Conservation (phyloP, 768 basidiomycete species). For the Tylopilus felleus region DNA sequence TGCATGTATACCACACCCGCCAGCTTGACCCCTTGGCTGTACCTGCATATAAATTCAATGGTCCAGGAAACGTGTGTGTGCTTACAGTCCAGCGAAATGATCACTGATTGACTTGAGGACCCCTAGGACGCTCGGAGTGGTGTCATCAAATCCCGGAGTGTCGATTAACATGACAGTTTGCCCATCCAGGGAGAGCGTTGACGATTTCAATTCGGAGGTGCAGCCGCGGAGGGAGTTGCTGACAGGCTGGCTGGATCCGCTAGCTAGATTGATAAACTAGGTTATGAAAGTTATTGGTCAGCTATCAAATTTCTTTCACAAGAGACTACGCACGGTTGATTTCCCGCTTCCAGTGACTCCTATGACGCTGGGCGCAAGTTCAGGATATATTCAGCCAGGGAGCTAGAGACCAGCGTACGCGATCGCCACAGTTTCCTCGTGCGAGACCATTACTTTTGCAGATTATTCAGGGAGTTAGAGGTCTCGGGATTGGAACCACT, state of each 20-base stretch:
- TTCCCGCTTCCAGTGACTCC: constrained; percentile 31
- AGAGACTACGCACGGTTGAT: constrained; percentile 25
- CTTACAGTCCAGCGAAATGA: constrained; percentile 23
- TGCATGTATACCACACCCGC: constrained; percentile 52
- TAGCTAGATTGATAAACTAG: constrained; percentile 49
- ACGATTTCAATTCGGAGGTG: constrained; percentile 40
- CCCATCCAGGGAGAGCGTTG: constrained; percentile 43
- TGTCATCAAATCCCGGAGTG: constrained; percentile 59
- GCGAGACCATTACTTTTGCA: constrained; percentile 12
- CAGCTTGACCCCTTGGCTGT: constrained; percentile 32
- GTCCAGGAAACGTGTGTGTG: background rate
- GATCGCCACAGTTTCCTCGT: constrained; percentile 20
- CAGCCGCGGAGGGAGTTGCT: constrained; percentile 41
- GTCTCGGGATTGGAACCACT: background rate
- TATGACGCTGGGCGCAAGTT: constrained; percentile 27
- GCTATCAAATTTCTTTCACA: background rate
- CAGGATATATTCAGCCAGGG: background rate
- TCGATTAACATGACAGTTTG: constrained; percentile 47
- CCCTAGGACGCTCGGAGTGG: constrained; percentile 40
- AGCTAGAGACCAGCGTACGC: constrained; percentile 19
- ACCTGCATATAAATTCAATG: constrained; percentile 6
- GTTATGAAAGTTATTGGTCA: constrained; percentile 1
- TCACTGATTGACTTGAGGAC: constrained; percentile 46
- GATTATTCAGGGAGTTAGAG: background rate
- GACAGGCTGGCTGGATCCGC: constrained; percentile 43